Evolutionary conservation across 768 basidiomycete genomes (phyloP), one percentile per base, ranked within the genome.

Genomic region (Leccinum ochraceum): DNA sequence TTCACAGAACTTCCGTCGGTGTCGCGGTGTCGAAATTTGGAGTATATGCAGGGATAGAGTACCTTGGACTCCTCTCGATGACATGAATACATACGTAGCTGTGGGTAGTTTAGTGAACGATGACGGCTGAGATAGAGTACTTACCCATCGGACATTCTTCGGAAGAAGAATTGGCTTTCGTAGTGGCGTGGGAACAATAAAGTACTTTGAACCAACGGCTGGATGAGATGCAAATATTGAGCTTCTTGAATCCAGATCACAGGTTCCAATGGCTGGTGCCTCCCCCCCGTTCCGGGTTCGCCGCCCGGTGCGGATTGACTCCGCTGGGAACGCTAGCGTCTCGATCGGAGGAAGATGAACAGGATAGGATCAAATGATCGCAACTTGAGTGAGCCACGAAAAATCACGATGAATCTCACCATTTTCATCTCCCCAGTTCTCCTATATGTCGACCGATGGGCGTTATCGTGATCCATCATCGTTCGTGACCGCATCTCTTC

Each of bases 271-370:
- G 37, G 16, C 39, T n/a, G 42, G 42, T 46, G 54, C 50, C 26
- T 60, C 57, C 56, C 30, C 55, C 37, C 56, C 49, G 42, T 67
- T 58, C 60, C 42, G 56, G 36, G 32, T 48, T 24, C 26, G 37
- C 37, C 50, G 39, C 34, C 48, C 57, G 42, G 42, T 11, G 28
- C 46, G 36, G 51, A 59, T 30, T 65, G n/a, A 52, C 28, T 36
- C 66, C 67, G 55, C 53, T 55, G 59, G 66, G 57, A 66, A 68
- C 3, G n/a, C 26, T 39, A 44, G 46, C 32, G 24, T 57, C 55
- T 50, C 60, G 67, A 62, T 61, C 51, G 37, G 63, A 56, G 56
- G 7, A 20, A 8, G 52, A 58, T 48, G 48, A 46, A 57, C 55
- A 32, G 14, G 56, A 54, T 42, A 28, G 42, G n/a, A 9, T 44